Base-by-base conservation (phyloP, 1,284 basidiomycete genomes). In the Pseudozyma sp. region DNA sequence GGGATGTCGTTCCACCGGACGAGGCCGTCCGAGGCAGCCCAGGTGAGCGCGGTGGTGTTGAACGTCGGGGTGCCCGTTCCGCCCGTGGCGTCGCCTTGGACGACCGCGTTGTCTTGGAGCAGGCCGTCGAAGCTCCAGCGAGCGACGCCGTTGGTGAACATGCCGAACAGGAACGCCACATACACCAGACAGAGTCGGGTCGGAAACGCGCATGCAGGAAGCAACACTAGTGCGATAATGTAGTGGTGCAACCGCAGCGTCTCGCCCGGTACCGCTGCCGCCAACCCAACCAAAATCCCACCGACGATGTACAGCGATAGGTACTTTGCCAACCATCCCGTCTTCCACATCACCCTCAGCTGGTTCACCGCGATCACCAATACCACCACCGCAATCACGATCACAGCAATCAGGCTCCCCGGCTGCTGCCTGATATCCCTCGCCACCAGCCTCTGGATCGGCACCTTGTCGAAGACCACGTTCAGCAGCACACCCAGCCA, bases 131-230 rank as follows among this genome's bases (percentile, higher is more conserved):
- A 91, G n/a, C 68, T 60, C 82, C 82, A 83, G 24, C 82, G 59
- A 6, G 68, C 81, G 1, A 82, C 68, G 11, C 85, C 85, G 67
- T 86, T 83, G 42, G 85, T 78, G 84, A 93, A 94, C 86, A 94
- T 88, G 11, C 94, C 93, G 35, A 94, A 86, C 9, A 94, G 84
- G 77, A 94, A 90, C 1, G 90, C 92, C 84, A 93, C 91, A 81
- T 91, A 91, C 46, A 93, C 87, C 0, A 91, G 90, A 7, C 90
- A 92, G 29, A 91, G 85, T 37, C 92, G 87, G 17, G 92, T 94
- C 0, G 92, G 91, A 80, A 93, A 93, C 2, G 89, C 92, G 11
- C 91, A 92, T 4, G 89, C 90, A 24, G 92, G 92, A 39, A 94
- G 88, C 60, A 94, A 86, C 8, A 88, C 87, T 81, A 94, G 90